These are phyloP conservation scores for Sisymbrium irio DNA, from an alignment of 345 rosid genomes.

Conservation along the genomic window DNA sequence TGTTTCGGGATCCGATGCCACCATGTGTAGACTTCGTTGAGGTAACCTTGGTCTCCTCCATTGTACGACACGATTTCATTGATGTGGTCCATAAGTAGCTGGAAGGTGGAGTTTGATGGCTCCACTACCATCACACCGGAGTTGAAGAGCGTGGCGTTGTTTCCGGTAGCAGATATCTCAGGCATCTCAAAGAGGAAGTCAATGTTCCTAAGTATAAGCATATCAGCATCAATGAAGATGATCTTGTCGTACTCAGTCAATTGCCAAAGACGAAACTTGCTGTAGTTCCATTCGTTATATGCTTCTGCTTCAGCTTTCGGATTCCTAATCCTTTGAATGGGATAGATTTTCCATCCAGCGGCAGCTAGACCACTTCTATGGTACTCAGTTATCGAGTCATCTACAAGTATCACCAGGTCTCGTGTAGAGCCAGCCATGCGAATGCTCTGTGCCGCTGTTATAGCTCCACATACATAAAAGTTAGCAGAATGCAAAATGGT, in stretches of 20 bases:
- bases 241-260: conserved; percentile 86
- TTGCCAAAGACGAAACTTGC: conserved; percentile 95
- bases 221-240: conserved; percentile 86
- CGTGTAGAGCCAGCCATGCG: conserved; percentile 88
- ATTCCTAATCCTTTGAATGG: conserved; percentile 74
- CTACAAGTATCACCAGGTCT: conserved; percentile 89
- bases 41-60: conserved; percentile 90
- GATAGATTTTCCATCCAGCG: conserved; percentile 84
- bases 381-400: conserved; percentile 65
- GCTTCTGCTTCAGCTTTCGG: conserved; percentile 82
- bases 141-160: conserved; percentile 82
- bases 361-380: conserved; percentile 76
- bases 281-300: conserved; percentile 92
- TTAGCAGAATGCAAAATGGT: conserved; percentile 88
- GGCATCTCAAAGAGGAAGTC: conserved; percentile 93
- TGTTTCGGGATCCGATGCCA: conserved; percentile 94
- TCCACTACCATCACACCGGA: conserved; percentile 89
- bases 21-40: conserved; percentile 87
- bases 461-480: conserved; percentile 82
- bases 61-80: conserved; percentile 84
- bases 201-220: conserved; percentile 79
- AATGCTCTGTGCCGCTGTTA: conserved; percentile 80
- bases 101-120: conserved; percentile 86
- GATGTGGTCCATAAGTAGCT: conserved; percentile 81
- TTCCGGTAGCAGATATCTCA: conserved; percentile 76